These are phyloP conservation scores for Monosporascus ibericus DNA, from an alignment of 2,329 filamentous ascomycete species.

Conservation along the genomic window DNA sequence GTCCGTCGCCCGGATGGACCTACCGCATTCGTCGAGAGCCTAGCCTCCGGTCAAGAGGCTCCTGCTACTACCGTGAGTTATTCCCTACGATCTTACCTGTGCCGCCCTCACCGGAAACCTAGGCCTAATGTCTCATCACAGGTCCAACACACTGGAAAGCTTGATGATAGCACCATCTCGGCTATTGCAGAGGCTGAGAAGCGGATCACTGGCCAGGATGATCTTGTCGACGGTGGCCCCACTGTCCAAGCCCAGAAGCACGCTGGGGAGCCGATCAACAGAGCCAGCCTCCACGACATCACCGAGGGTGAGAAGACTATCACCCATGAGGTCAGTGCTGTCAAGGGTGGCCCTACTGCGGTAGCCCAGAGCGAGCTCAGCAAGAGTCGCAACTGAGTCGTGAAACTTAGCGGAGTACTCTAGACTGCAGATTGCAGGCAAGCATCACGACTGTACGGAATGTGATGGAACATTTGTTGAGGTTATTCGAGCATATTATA, in stretches of 20 bases:
- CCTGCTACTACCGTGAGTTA: not conserved
- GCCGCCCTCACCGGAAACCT: no score
- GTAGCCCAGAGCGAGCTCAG: constrained; percentile 28
- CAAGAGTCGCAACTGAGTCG: constrained; percentile 11
- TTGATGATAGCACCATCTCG: constrained; percentile 24
- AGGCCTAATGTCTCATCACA: not conserved
- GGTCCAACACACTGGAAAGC: not conserved
- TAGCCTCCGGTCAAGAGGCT: not conserved
- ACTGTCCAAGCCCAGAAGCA: constrained; percentile 34
- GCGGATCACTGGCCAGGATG: constrained; percentile 27
- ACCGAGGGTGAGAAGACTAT: constrained; percentile 29
- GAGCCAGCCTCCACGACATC: constrained; percentile 31
- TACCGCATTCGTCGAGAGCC: not conserved
- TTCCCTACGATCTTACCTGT: not conserved
- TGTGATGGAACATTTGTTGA: not conserved
- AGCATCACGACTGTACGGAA: no score
- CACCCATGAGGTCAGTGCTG: constrained; percentile 1
- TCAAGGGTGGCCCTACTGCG: constrained; percentile 32
- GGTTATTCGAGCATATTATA: not conserved
- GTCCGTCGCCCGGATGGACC: not conserved
- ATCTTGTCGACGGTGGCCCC: constrained; percentile 29
- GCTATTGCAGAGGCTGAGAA: constrained; percentile 35
- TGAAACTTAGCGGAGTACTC: not conserved
- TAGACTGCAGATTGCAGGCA: not conserved
- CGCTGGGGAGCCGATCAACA: constrained; percentile 20